A percentile compares a stretch with the other conserved stretches of the same genome.
phyloP scores from a whole-genome alignment of 345 rosid genomes.

The Kandelia obovata region DNA sequence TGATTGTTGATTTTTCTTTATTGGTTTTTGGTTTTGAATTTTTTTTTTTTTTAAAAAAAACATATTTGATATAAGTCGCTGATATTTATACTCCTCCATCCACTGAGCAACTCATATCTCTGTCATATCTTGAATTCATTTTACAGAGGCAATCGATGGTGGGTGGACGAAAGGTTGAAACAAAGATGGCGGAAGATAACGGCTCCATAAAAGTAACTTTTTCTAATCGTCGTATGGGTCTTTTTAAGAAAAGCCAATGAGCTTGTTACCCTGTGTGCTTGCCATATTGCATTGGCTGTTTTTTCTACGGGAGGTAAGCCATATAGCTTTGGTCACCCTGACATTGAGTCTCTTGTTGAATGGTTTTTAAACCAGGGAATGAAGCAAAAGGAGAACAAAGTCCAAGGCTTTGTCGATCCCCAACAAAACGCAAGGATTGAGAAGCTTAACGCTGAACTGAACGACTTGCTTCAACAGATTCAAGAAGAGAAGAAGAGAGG shows the following conservation, averaged over 20 bases:
- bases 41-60: too few relatives aligned
- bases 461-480: constrained; percentile 6
- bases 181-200: constrained; percentile 18
- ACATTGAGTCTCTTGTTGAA: neutral
- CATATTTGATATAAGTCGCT: neutral
- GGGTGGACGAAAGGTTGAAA: constrained; percentile 25
- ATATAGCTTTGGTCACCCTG: constrained; percentile 15
- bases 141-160: neutral
- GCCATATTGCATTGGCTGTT: constrained; percentile 5
- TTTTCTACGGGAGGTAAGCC: constrained; percentile 24
- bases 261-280: constrained; percentile 18
- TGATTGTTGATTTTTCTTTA: too few relatives aligned
- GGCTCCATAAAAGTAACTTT: constrained; percentile 18
- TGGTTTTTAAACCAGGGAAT: constrained; percentile 14
- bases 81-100: neutral
- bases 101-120: neutral
- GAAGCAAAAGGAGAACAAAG: neutral
- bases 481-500: constrained; percentile 19
- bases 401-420: neutral
- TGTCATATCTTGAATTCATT: too few relatives aligned
- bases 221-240: constrained; percentile 19
- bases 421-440: neutral
- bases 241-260: constrained; percentile 25
- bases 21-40: too few relatives aligned
- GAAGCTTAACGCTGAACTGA: constrained; percentile 9